Evolutionary conservation across 768 basidiomycete species (phyloP).

Genomic region (Phlegmacium glaucopus): DNA sequence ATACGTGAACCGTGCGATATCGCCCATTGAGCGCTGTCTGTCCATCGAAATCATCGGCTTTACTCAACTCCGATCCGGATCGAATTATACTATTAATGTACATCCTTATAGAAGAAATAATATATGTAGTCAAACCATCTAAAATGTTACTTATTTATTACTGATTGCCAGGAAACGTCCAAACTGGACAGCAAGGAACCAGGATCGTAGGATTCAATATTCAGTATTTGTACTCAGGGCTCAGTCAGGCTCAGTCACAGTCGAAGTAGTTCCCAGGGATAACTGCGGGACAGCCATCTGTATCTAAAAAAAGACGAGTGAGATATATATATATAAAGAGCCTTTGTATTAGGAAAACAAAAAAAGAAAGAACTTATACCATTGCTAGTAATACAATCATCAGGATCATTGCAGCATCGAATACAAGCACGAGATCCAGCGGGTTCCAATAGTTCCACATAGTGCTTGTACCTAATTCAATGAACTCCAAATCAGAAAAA

Average conservation of each 20-base stretch:
- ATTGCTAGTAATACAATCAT: slow-evolving; percentile 50
- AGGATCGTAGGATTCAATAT: background rate
- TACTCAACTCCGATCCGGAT: too few species aligned
- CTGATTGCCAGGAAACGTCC: too few species aligned
- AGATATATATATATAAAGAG: background rate
- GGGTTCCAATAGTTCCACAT: slow-evolving; percentile 58
- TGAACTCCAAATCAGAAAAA: background rate
- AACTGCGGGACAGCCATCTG: slow-evolving; percentile 47
- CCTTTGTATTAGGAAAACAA: too few species aligned
- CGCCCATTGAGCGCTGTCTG: too few species aligned
- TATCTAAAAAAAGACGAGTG: slow-evolving; percentile 30
- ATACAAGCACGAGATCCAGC: slow-evolving; percentile 50
- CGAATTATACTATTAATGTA: too few species aligned
- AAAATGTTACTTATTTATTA: too few species aligned
- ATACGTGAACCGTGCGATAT: too few species aligned
- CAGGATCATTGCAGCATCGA: slow-evolving; percentile 51
- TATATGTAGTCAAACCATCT: too few species aligned
- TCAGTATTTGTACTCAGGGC: too few species aligned
- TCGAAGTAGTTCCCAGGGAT: slow-evolving; percentile 54
- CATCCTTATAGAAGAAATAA: too few species aligned
- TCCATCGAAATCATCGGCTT: too few species aligned
- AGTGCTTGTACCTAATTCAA: slow-evolving; percentile 46
- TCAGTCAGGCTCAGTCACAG: slow-evolving; percentile 34
- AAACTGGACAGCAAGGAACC: background rate
- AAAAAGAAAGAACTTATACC: slow-evolving; percentile 28